phyloP scores from a whole-genome alignment of 2,329 filamentous ascomycete genomes.

The Botrytis tulipae region DNA sequence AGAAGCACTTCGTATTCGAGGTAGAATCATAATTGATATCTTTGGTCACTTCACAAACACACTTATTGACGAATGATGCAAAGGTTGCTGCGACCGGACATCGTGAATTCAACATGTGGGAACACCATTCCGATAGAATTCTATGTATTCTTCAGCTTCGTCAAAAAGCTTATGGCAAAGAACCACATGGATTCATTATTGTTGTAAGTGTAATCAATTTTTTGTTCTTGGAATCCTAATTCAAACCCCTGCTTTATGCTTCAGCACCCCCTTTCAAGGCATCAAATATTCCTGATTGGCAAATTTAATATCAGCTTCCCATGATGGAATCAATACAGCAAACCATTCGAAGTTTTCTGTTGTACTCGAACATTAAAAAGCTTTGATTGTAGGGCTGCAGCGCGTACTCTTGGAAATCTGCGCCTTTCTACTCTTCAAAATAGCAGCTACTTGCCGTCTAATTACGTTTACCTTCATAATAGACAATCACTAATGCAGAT shows the following conservation, averaged over 20 bases:
- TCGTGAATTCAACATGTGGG: slow-evolving; percentile 51
- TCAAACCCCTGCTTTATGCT: background rate
- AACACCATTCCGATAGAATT: slow-evolving; percentile 52
- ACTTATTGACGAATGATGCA: slow-evolving; percentile 27
- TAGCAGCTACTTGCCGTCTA: background rate
- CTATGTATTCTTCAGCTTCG: slow-evolving; percentile 50
- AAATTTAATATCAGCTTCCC: background rate
- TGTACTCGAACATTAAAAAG: background rate
- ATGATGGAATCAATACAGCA: background rate
- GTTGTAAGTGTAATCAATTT: slow-evolving; percentile 37
- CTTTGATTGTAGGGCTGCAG: background rate
- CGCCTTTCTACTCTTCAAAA: background rate
- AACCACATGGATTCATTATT: slow-evolving; percentile 50
- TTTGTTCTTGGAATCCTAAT: background rate
- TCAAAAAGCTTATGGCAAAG: slow-evolving; percentile 44
- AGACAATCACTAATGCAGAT: background rate
- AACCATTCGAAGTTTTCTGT: background rate
- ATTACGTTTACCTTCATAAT: background rate
- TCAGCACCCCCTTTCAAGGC: background rate
- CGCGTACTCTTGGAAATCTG: background rate
- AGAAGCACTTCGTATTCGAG: slow-evolving; percentile 8
- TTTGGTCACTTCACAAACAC: slow-evolving; percentile 21
- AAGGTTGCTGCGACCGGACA: slow-evolving; percentile 46
- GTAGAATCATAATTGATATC: background rate
- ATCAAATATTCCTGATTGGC: background rate